Evolutionary conservation across 2,329 filamentous ascomycete genomes (phyloP), one percentile per base, ranked within the genome.

Genomic region (Xylariaceae sp.): DNA sequence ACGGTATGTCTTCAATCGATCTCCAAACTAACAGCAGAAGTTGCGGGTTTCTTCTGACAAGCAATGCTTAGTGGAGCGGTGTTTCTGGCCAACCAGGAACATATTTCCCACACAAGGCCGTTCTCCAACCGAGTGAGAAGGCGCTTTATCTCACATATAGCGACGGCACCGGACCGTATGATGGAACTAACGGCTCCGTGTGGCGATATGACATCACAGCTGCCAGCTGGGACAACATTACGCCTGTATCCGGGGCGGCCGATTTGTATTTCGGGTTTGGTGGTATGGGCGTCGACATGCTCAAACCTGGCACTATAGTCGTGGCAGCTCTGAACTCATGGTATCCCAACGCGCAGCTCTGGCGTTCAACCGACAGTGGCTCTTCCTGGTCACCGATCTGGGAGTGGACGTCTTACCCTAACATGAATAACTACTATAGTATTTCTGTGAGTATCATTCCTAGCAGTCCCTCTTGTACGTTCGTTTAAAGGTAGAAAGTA

Each of bases 311-410:
- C 0, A 81, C 77, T 0, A 56, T 82, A 14, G 71, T 82, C 37
- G 77, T 80, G 0, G 76, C 77, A 0, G 71, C 70, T 1, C 58
- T 81, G 33, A 82, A 82, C 61, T 74, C 70, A 14, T 82, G 78
- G 78, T 81, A 71, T 63, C 78, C 78, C 0, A 78, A 82, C 48
- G 76, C 71, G 1, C 72, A 77, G 43, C 64, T 81, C 27, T 82
- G 73, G 64, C 65, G 78, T 20, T 79, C 76, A 3, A 76, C 64
- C 0, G 71, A 82, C 58, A 77, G 75, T 0, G 79, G 73, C 17
- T 64, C 69, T 12, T 77, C 73, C 0, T 80, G 77, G 77, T 72
- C 73, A 2, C 64, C 59, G 0, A 67, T 80, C 20, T 80, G 77
- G 77, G 67, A 70, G 34, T 79, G 73, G 70, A 64, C 65, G 0